These are phyloP conservation scores for Pichia exigua DNA, from an alignment of 805 yeast genomes.

Conservation along the genomic window DNA sequence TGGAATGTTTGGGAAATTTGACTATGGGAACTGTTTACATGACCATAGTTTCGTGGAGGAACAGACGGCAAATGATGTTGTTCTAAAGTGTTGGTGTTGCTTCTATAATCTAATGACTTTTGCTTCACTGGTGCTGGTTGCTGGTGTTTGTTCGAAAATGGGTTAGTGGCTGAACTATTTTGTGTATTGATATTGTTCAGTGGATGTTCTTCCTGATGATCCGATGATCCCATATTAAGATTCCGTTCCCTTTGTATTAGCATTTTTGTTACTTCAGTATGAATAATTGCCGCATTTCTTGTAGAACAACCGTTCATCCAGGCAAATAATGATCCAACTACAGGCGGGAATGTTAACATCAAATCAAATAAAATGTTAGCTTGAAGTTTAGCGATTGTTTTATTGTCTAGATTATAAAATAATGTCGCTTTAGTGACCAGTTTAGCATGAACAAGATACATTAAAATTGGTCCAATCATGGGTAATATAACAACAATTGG, in stretches of 20 bases:
- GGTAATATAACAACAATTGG: slow-evolving; percentile 66
- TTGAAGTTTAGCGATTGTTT: slow-evolving; percentile 59
- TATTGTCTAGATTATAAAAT: slow-evolving; percentile 48
- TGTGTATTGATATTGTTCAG: neutral
- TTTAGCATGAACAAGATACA: slow-evolving; percentile 73
- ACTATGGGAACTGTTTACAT: neutral
- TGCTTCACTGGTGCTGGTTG: neutral
- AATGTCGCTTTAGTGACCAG: slow-evolving; percentile 54
- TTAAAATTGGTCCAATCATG: slow-evolving; percentile 71
- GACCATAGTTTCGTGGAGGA: neutral
- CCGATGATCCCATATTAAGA: neutral
- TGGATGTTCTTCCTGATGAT: neutral
- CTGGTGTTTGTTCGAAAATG: neutral
- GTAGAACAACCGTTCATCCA: slow-evolving; percentile 87
- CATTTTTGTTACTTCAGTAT: slow-evolving; percentile 30
- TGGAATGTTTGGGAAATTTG: neutral
- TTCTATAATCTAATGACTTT: neutral
- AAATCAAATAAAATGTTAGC: slow-evolving; percentile 72
- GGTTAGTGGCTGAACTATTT: neutral
- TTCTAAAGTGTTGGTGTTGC: neutral
- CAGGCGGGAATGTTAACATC: slow-evolving; percentile 67
- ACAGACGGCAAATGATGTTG: neutral
- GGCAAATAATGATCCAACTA: slow-evolving; percentile 66
- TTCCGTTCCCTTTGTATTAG: slow-evolving; percentile 12
- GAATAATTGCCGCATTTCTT: slow-evolving; percentile 77